Conservation (phyloP, 2,329 filamentous ascomycete genomes). For the Phialemoniopsis sp. region DNA sequence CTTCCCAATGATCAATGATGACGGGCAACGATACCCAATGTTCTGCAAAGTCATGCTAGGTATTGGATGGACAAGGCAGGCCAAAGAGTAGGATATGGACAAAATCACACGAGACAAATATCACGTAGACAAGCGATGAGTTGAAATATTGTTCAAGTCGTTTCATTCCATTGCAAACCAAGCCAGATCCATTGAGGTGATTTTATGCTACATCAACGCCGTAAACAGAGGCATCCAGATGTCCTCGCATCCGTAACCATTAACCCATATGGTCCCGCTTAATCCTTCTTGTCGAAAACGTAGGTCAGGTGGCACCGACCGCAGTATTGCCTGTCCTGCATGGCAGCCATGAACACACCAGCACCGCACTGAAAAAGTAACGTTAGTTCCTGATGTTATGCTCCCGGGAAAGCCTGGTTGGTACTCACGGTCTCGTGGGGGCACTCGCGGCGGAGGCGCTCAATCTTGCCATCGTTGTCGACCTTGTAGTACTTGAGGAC, state of each 20-base stretch:
- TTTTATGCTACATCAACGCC: constrained; percentile 28
- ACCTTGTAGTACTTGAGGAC: constrained; percentile 99
- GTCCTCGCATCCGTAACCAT: constrained; percentile 3
- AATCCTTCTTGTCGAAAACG: constrained; percentile 64
- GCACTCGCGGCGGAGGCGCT: constrained; percentile 98
- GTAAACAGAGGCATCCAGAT: constrained; percentile 18
- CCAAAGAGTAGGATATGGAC: no score
- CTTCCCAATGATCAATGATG: constrained; percentile 38
- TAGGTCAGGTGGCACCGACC: constrained; percentile 70
- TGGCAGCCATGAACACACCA: constrained; percentile 99
- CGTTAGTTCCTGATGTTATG: constrained; percentile 27
- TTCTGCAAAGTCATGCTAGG: no score
- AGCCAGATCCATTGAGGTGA: constrained; percentile 16
- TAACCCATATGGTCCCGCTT: constrained; percentile 25
- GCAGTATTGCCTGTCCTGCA: constrained; percentile 99
- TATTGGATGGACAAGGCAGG: no score
- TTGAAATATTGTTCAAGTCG: not conserved
- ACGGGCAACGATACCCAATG: not conserved
- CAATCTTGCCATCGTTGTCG: constrained; percentile 98
- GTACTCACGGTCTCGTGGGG: constrained; percentile 77
- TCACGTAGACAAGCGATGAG: not conserved
- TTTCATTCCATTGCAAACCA: constrained; percentile 19
- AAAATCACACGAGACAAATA: no score
- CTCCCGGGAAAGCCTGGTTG: not conserved
- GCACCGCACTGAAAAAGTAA: constrained; percentile 74